These are phyloP conservation scores for Nemania sp. DNA, from an alignment of 2,329 filamentous ascomycete genomes.

Conservation along the genomic window DNA sequence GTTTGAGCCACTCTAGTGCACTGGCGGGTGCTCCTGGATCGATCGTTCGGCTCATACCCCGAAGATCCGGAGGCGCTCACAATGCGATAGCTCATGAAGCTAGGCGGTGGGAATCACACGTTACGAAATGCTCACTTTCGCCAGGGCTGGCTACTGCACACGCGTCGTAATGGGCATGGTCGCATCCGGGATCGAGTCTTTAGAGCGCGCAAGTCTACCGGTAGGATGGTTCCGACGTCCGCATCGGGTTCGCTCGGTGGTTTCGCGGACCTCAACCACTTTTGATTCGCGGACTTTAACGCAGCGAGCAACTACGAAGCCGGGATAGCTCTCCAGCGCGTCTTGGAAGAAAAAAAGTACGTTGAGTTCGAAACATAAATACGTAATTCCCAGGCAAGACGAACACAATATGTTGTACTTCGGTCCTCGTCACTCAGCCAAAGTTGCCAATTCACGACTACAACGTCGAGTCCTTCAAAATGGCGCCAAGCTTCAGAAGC, in stretches of 20 bases:
- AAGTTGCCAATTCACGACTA: not conserved
- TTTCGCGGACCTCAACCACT: conserved; percentile 3
- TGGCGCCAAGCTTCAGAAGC: conserved; percentile 22
- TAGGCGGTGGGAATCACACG: not conserved
- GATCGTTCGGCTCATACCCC: conserved; percentile 13
- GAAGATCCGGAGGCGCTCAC: conserved; percentile 15
- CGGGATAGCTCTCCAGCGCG: not conserved
- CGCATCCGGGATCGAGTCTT: conserved; percentile 6
- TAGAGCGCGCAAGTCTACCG: conserved; percentile 11
- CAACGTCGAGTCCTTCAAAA: conserved; percentile 2
- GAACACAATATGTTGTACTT: not conserved
- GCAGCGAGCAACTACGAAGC: conserved; percentile 4
- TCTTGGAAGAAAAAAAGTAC: not conserved
- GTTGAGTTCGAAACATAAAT: conserved; percentile 12
- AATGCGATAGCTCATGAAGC: not conserved
- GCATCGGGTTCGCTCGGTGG: conserved; percentile 19
- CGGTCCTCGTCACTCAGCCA: not conserved
- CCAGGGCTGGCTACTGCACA: not conserved
- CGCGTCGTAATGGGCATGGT: not conserved
- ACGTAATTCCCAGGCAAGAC: not conserved
- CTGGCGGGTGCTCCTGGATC: not conserved
- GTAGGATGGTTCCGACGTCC: conserved; percentile 22
- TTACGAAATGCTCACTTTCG: not conserved
- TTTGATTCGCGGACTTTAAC: conserved; percentile 17
- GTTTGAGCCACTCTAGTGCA: not conserved